These are phyloP conservation scores for Penicillium egyptiacum DNA, from an alignment of 495 filamentous ascomycete species.

Conservation along the genomic window DNA sequence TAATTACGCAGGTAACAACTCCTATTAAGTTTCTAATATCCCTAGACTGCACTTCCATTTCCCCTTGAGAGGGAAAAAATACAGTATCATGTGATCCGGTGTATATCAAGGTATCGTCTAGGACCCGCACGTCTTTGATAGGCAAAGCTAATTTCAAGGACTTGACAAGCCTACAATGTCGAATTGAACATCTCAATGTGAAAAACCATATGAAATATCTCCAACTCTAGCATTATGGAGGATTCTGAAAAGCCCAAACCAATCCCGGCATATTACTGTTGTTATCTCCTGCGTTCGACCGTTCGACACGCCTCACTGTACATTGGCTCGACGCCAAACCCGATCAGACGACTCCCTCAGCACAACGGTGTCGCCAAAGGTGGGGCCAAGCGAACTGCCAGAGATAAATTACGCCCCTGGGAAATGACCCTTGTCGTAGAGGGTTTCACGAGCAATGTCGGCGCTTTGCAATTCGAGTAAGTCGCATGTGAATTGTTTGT, in stretches of 20 bases:
- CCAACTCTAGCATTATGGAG: slow-evolving; percentile 18
- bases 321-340: slow-evolving; percentile 89
- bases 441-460: slow-evolving; percentile 82
- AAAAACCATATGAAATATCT: background rate
- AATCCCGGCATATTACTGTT: slow-evolving; percentile 73
- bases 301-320: slow-evolving; percentile 65
- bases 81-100: slow-evolving; percentile 7
- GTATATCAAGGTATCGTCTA: background rate
- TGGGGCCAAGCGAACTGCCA: slow-evolving; percentile 75
- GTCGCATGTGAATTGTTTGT: slow-evolving; percentile 28
- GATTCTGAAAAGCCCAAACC: slow-evolving; percentile 37
- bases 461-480: slow-evolving; percentile 94
- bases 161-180: background rate
- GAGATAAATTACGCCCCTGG: slow-evolving; percentile 73
- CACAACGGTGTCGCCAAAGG: slow-evolving; percentile 83
- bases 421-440: slow-evolving; percentile 87
- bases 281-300: slow-evolving; percentile 86
- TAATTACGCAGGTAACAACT: background rate
- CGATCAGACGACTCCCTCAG: slow-evolving; percentile 74
- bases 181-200: background rate
- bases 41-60: background rate
- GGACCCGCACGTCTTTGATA: slow-evolving; percentile 9
- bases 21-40: background rate
- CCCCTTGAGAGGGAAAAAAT: background rate
- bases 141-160: slow-evolving; percentile 10